Percentiles rank a stretch among this genome's conserved stretches.
phyloP scores from a whole-genome alignment of 2,329 filamentous ascomycete genomes.

The Ceratocystis diversiconidia region DNA sequence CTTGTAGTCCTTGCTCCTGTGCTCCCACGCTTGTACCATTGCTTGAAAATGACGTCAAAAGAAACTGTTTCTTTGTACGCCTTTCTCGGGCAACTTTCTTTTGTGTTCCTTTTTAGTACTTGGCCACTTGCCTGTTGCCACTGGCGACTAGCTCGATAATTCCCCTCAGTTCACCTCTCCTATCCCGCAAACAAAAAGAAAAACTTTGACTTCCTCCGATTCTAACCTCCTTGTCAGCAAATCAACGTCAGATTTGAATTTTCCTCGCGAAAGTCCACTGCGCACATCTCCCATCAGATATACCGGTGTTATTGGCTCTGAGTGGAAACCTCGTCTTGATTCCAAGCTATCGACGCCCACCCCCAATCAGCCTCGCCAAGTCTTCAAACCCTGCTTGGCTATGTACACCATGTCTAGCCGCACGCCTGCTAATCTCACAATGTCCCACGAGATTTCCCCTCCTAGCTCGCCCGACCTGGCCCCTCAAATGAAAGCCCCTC shows the following conservation, averaged over 20 bases:
- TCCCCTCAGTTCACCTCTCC: neutral
- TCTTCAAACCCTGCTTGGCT: neutral
- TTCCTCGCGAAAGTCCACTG: neutral
- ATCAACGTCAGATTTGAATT: neutral
- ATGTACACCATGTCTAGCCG: slow-evolving; percentile 7
- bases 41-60: neutral
- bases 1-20: neutral
- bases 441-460: slow-evolving; percentile 35
- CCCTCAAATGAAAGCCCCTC: neutral
- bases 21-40: neutral
- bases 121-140: neutral
- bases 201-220: neutral
- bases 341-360: slow-evolving; percentile 1
- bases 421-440: neutral
- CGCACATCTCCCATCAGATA: neutral
- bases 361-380: slow-evolving; percentile 4
- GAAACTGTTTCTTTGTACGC: neutral
- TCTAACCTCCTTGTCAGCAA: neutral
- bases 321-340: neutral
- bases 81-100: neutral
- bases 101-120: neutral
- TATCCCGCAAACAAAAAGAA: neutral
- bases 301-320: neutral
- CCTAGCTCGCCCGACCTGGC: slow-evolving; percentile 40
- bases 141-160: neutral